Percentiles rank a stretch among this genome's conserved stretches.
phyloP scores from a whole-genome alignment of 768 basidiomycete genomes.

The Calocybe cyanea region DNA sequence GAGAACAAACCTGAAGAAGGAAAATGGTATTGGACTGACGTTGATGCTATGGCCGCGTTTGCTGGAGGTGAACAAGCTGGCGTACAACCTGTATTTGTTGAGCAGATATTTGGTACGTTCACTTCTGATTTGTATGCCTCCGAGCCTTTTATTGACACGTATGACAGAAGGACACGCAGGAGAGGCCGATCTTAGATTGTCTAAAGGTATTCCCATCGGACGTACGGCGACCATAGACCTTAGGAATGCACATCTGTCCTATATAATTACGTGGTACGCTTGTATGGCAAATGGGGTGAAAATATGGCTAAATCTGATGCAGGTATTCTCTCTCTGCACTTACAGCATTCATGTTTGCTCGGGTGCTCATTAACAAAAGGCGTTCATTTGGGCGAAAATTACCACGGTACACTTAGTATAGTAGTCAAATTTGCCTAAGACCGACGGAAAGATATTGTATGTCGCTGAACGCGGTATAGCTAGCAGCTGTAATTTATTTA shows the following conservation, averaged over 20 bases:
- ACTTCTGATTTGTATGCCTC: background rate
- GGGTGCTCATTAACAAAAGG: conserved; percentile 56
- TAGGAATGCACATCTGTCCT: conserved; percentile 91
- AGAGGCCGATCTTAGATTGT: conserved; percentile 54
- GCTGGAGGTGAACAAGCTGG: conserved; percentile 68
- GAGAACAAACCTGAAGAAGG: conserved; percentile 77
- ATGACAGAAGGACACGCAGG: conserved; percentile 78
- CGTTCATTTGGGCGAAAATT: conserved; percentile 45
- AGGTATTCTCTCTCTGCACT: conserved; percentile 91
- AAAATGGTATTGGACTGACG: conserved; percentile 92
- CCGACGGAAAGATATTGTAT: too few species aligned
- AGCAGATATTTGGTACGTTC: conserved; percentile 82
- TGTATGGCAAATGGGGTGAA: background rate
- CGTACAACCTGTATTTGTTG: conserved; percentile 87
- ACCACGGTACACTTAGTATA: conserved; percentile 45
- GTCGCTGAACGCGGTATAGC: too few species aligned
- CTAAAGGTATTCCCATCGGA: conserved; percentile 82
- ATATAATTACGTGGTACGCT: conserved; percentile 87
- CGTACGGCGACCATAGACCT: conserved; percentile 80
- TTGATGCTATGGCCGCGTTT: conserved; percentile 72
- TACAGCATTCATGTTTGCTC: conserved; percentile 79
- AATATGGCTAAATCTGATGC: conserved; percentile 1
- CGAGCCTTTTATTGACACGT: conserved; percentile 2
- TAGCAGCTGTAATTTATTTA: too few species aligned
- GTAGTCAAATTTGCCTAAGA: too few species aligned